Percentiles rank a stretch among this genome's conserved stretches.
phyloP scores from a whole-genome alignment of 768 basidiomycete genomes.

The Boletus sensibilis region DNA sequence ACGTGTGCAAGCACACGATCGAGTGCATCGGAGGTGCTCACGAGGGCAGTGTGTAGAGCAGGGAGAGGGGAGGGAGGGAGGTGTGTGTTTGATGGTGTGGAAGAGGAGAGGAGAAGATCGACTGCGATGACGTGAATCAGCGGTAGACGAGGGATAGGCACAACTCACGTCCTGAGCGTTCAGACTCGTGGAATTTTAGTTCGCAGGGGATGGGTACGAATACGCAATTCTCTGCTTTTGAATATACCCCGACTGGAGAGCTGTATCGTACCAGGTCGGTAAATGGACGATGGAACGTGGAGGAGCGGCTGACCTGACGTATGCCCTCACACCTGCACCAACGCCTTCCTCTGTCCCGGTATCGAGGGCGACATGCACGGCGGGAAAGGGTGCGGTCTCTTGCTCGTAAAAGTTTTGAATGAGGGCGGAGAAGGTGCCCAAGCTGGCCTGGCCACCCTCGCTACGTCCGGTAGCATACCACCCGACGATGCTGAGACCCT shows the following conservation, averaged over 20 bases:
- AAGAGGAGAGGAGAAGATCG: slow-evolving; percentile 67
- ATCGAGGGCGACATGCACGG: slow-evolving; percentile 89
- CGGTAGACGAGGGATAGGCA: background rate
- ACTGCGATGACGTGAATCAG: slow-evolving; percentile 45
- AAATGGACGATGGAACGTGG: slow-evolving; percentile 4
- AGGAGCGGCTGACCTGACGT: slow-evolving; percentile 60
- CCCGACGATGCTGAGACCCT: slow-evolving; percentile 89
- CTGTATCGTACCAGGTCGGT: slow-evolving; percentile 37
- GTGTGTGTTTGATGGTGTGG: slow-evolving; percentile 35
- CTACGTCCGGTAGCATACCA: slow-evolving; percentile 84
- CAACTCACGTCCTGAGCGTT: slow-evolving; percentile 80
- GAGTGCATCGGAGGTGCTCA: slow-evolving; percentile 71
- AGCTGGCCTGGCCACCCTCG: slow-evolving; percentile 35
- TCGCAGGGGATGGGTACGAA: slow-evolving; percentile 92
- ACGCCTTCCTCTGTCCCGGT: slow-evolving; percentile 68
- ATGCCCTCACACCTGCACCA: slow-evolving; percentile 80
- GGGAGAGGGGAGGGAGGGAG: slow-evolving; percentile 63
- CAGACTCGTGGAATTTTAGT: slow-evolving; percentile 77
- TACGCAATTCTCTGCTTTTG: slow-evolving; percentile 92
- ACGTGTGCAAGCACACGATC: slow-evolving; percentile 87
- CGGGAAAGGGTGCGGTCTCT: slow-evolving; percentile 85
- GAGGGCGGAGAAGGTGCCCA: slow-evolving; percentile 93
- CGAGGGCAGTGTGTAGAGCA: slow-evolving; percentile 47
- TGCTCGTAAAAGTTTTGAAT: slow-evolving; percentile 97
- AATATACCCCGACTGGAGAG: slow-evolving; percentile 83